Evolutionary conservation across 352 stramenopile species (phyloP).

Genomic region (Pseudoperonospora humuli): DNA sequence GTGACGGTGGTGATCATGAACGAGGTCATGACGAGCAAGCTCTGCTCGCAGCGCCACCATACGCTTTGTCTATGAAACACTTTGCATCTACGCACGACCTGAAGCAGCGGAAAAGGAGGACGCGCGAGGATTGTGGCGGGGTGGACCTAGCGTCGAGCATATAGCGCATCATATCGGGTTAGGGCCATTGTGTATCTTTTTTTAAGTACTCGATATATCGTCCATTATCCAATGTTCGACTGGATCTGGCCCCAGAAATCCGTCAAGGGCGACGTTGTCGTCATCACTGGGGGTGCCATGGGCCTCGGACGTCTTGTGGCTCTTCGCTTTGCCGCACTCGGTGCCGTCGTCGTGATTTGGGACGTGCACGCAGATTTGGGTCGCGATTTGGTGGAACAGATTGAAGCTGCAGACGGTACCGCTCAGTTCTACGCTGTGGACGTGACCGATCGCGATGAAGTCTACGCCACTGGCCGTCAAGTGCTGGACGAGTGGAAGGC

Average conservation of each 20-base stretch:
- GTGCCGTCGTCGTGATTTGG: constrained; percentile 32
- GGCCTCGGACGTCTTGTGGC: constrained; percentile 36
- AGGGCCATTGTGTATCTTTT: too few species aligned
- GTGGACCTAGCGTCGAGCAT: too few species aligned
- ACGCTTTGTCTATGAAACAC: too few species aligned
- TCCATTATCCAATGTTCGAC: constrained; percentile 16
- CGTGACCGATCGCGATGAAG: constrained; percentile 26
- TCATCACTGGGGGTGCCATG: constrained; percentile 51
- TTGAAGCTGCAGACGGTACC: constrained; percentile 16
- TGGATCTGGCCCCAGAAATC: constrained; percentile 41
- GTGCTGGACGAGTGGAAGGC: constrained; percentile 18
- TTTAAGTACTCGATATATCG: too few species aligned
- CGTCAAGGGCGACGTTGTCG: constrained; percentile 40
- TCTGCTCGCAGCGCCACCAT: too few species aligned
- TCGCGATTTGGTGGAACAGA: constrained; percentile 23
- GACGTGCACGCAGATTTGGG: constrained; percentile 28
- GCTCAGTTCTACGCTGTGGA: constrained; percentile 32
- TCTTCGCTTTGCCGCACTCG: constrained; percentile 31
- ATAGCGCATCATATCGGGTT: too few species aligned
- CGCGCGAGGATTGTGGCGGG: too few species aligned
- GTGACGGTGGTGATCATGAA: too few species aligned
- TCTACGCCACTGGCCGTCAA: constrained; percentile 18
- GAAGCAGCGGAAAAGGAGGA: too few species aligned
- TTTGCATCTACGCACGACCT: too few species aligned
- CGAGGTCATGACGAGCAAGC: too few species aligned